A percentile compares a stretch with the other conserved stretches of the same genome.
phyloP scores from a whole-genome alignment of 192 early-diverging fungal species.

The Borealophlyctis nickersoniae region DNA sequence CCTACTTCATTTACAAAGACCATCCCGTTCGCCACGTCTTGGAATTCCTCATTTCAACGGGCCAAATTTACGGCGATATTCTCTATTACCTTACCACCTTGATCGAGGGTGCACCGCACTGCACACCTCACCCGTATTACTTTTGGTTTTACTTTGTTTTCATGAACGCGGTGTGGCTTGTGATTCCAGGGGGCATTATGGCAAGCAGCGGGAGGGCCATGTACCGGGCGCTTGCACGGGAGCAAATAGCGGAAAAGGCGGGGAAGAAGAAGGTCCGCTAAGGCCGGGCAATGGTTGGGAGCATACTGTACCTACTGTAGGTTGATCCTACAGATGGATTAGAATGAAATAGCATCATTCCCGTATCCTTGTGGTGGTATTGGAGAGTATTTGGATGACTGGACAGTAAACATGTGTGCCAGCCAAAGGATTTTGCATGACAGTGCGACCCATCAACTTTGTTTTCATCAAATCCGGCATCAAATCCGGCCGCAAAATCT shows the following conservation, averaged over 20 bases:
- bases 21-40: constrained; percentile 43
- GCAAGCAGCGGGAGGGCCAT: constrained; percentile 30
- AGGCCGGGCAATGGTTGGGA: no score
- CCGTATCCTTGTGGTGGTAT: no score
- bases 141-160: constrained; percentile 88
- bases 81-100: constrained; percentile 76
- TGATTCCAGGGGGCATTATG: constrained; percentile 60
- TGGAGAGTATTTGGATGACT: no score
- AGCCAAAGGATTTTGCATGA: no score
- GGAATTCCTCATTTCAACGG: constrained; percentile 51
- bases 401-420: no score
- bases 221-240: constrained; percentile 15
- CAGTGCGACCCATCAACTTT: no score
- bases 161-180: constrained; percentile 81
- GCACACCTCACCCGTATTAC: constrained; percentile 74
- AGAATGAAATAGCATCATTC: no score
- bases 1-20: constrained; percentile 32
- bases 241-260: constrained; percentile 10
- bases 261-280: not conserved
- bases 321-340: no score
- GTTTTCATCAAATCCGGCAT: no score
- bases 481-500: no score
- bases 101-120: constrained; percentile 52
- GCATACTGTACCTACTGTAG: no score
- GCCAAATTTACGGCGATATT: constrained; percentile 79